Base-by-base conservation (phyloP, 1,284 basidiomycete species). In the Rhizoctonia solani region DNA sequence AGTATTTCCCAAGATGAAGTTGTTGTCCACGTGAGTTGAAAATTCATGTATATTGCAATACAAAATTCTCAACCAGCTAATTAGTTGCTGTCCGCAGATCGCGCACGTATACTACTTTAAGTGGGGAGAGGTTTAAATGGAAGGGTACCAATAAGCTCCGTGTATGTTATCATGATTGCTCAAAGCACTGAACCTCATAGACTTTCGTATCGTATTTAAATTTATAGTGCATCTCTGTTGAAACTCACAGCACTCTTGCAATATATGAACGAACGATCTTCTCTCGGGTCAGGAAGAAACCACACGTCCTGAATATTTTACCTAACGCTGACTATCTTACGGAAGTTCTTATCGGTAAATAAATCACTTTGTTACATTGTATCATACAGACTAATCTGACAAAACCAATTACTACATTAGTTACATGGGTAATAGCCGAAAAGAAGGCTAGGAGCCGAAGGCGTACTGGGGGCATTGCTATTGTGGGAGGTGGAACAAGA, bases 271-370 rank as follows among this genome's bases (percentile, higher is more conserved):
- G 63, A 19, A 19, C 42, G 14, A n/a, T 9, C 13, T 66, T 54
- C 29, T n/a, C 50, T 3, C 3, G 9, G 11, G 23, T 54, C 14
- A 16, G 63, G 41, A 54, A 29, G 32, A 47, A 66, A 46, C 32
- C 16, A 4, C 46, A 50, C 1, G 47, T 52, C 8, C 63, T 66
- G 8, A 52, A 66, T 11, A 54, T 66, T 34, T 16, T n/a, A 23
- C 27, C 49, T 19, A 47, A 41, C 3, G 41, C 9, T 9, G n/a
- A 16, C 16, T 39, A 46, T 19, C 50, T 54, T 16, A 52, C 53
- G 52, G 63, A 66, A 25, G 29, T 21, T 9, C 63, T 66, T 21
- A 47, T 66, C 41, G 52, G 63, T 66, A 52, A 66, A 47, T 23
- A n/a, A n/a, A n/a, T n/a, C n/a, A n/a, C n/a, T n/a, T n/a, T n/a